phyloP scores from a whole-genome alignment of 768 basidiomycete species.

The Chalciporus piperatus region DNA sequence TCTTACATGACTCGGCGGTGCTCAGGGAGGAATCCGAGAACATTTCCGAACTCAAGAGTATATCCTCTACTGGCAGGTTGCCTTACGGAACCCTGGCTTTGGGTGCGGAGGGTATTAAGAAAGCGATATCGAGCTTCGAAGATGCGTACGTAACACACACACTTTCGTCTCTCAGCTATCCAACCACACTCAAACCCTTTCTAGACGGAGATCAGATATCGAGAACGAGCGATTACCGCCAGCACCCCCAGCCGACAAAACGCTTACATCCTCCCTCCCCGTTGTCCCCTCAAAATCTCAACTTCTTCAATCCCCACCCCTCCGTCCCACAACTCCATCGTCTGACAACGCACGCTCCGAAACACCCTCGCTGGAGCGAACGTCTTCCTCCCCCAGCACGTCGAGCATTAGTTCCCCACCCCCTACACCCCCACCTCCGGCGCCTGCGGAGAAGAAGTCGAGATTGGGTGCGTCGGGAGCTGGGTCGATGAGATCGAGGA shows the following conservation, averaged over 20 bases:
- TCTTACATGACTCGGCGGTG: neutral
- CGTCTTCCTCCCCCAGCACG: conserved; percentile 24
- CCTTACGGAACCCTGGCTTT: conserved; percentile 56
- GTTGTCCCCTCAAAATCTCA: neutral
- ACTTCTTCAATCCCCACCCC: neutral
- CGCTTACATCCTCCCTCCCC: neutral
- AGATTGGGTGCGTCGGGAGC: conserved; percentile 20
- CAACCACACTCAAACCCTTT: neutral
- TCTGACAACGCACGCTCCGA: conserved; percentile 36
- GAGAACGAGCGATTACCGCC: conserved; percentile 30
- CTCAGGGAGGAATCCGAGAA: conserved; percentile 62
- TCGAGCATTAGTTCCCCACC: conserved; percentile 23
- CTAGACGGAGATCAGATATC: conserved; percentile 26
- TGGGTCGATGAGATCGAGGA: conserved; percentile 17
- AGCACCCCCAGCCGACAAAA: conserved; percentile 13
- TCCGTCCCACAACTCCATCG: conserved; percentile 10
- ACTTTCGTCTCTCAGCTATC: neutral
- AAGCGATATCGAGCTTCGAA: conserved; percentile 64
- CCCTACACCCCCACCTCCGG: conserved; percentile 21
- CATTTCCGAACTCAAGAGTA: conserved; percentile 68
- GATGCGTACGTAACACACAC: conserved; percentile 62
- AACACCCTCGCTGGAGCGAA: conserved; percentile 24
- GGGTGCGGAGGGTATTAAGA: conserved; percentile 70
- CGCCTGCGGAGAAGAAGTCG: conserved; percentile 15
- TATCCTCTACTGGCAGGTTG: conserved; percentile 46